Conservation (phyloP, 495 filamentous ascomycete genomes). For the Aspergillus indologenus region DNA sequence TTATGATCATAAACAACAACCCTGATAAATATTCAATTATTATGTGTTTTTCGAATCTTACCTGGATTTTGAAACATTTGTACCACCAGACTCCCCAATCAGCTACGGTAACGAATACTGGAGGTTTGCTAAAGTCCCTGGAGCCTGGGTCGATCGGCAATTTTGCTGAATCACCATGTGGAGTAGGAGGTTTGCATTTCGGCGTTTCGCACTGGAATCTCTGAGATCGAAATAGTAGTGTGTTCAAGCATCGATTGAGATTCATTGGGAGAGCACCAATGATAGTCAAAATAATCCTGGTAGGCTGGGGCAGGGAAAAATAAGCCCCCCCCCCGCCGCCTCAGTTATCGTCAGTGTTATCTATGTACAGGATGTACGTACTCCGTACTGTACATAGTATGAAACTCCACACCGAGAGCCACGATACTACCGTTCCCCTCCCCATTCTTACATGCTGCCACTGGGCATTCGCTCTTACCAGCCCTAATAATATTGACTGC, state of each 20-base stretch:
- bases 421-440: neutral
- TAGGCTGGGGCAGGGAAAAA: constrained; percentile 3
- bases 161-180: constrained; percentile 16
- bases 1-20: neutral
- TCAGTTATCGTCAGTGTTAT: constrained; percentile 2
- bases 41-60: neutral
- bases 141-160: constrained; percentile 12
- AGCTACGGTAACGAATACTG: constrained; percentile 2
- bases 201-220: constrained; percentile 18
- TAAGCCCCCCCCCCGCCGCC: neutral
- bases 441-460: neutral
- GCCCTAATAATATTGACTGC: neutral
- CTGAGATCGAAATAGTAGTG: neutral
- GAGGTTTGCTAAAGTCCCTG: constrained; percentile 15
- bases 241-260: neutral
- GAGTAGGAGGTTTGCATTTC: constrained; percentile 12
- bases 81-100: constrained; percentile 5
- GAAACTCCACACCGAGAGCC: neutral
- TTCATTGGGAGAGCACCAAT: neutral
- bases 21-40: neutral
- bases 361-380: too few relatives aligned
- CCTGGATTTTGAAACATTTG: neutral
- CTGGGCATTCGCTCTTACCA: neutral
- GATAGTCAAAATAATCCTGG: neutral
- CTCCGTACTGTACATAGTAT: too few relatives aligned